Percentiles rank a stretch among this genome's conserved stretches.
Evolutionary conservation across 768 basidiomycete genomes (phyloP).

Genomic region (Sistotremastrum suecicum): DNA sequence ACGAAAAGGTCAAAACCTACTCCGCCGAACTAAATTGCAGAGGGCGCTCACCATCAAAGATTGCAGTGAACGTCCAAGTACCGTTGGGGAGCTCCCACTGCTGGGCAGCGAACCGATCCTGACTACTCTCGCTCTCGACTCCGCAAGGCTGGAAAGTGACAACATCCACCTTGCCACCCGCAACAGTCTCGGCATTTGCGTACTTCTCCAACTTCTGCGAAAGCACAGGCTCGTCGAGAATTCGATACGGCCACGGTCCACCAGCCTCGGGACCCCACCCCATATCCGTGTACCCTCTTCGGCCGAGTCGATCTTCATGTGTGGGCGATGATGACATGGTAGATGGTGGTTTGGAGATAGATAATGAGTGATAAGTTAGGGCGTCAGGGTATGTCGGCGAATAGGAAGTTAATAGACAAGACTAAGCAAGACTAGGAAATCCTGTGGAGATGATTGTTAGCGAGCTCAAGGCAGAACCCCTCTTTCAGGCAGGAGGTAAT

Average conservation of each 20-base stretch:
- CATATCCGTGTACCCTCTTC: slow-evolving; percentile 27
- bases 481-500: too few species aligned
- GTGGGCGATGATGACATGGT: too few species aligned
- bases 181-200: slow-evolving; percentile 17
- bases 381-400: too few species aligned
- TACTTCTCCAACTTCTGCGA: slow-evolving; percentile 27
- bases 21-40: slow-evolving; percentile 51
- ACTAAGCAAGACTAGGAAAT: too few species aligned
- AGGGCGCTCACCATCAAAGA: slow-evolving; percentile 42
- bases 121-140: slow-evolving; percentile 29
- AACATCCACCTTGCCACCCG: slow-evolving; percentile 29
- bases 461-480: too few species aligned
- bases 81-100: slow-evolving; percentile 40
- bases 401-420: too few species aligned
- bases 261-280: slow-evolving; percentile 21
- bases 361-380: too few species aligned
- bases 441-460: too few species aligned
- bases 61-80: slow-evolving; percentile 51
- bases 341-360: too few species aligned
- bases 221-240: slow-evolving; percentile 27
- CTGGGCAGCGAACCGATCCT: slow-evolving; percentile 51
- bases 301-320: too few species aligned
- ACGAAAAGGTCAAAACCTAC: too few species aligned
- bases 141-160: slow-evolving; percentile 57
- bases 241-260: slow-evolving; percentile 40